Conservation (phyloP, 805 yeast species). For the Candida stauntonica region DNA sequence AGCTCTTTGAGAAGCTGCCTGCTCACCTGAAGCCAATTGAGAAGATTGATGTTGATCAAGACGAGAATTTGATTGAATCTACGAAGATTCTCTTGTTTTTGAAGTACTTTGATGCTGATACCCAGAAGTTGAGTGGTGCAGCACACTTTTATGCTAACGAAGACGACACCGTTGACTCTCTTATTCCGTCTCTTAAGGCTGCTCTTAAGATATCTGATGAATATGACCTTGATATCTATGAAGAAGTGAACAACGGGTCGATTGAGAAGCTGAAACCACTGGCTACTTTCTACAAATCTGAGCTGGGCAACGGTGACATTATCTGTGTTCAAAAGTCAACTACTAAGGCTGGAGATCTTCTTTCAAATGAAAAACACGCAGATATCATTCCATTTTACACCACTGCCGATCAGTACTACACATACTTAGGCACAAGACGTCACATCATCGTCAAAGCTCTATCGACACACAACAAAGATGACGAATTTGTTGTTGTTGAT, state of each 20-base stretch:
- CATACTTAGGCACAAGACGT: constrained; percentile 53
- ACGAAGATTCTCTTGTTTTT: constrained; percentile 40
- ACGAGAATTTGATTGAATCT: constrained; percentile 22
- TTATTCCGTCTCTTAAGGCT: constrained; percentile 38
- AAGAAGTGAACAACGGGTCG: constrained; percentile 56
- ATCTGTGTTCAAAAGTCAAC: constrained; percentile 29
- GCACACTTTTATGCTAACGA: constrained; percentile 52
- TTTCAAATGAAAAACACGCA: constrained; percentile 3
- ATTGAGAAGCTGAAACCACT: constrained; percentile 37
- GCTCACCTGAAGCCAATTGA: constrained; percentile 4
- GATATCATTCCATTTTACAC: constrained; percentile 30
- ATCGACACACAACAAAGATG: constrained; percentile 38
- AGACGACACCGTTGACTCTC: constrained; percentile 38
- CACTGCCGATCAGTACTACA: constrained; percentile 45
- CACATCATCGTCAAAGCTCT: constrained; percentile 51
- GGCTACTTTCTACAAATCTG: constrained; percentile 49
- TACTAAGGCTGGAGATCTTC: constrained; percentile 17
- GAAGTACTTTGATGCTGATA: constrained; percentile 59
- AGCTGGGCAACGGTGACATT: constrained; percentile 67
- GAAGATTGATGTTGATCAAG: constrained; percentile 11
- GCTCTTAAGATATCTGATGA: constrained; percentile 36
- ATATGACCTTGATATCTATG: constrained; percentile 40
- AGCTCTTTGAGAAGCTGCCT: constrained; percentile 11
- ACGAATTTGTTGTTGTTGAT: constrained; percentile 44
- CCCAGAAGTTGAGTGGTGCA: constrained; percentile 58